Conservation (phyloP, 2,329 filamentous ascomycete genomes). For the Parafenestella ontariensis region DNA sequence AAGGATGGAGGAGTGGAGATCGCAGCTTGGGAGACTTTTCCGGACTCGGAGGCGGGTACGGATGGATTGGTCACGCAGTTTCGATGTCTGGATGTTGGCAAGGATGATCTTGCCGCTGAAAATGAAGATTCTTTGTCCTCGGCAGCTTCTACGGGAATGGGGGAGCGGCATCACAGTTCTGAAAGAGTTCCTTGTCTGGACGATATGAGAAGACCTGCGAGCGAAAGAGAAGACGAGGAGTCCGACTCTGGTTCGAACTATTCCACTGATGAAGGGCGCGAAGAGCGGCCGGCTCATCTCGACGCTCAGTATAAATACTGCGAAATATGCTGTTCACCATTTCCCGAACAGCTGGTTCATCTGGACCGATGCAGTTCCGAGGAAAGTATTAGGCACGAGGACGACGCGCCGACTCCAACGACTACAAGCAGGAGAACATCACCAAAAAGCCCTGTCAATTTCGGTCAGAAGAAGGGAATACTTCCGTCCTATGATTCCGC, state of each 20-base stretch:
- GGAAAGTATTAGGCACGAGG: background rate
- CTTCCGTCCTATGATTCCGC: no score
- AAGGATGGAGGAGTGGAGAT: background rate
- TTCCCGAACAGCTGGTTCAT: background rate
- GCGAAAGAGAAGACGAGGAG: background rate
- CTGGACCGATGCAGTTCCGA: background rate
- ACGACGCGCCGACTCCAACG: slow-evolving; percentile 2
- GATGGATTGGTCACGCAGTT: background rate
- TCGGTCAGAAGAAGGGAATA: no score
- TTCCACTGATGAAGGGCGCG: background rate
- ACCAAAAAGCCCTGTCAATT: no score
- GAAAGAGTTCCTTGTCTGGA: no score
- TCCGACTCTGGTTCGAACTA: background rate
- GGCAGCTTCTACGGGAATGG: no score
- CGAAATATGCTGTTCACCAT: background rate
- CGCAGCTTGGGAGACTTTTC: background rate
- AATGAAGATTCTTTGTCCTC: no score
- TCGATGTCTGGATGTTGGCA: background rate
- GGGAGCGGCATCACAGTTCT: no score
- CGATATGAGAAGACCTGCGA: no score
- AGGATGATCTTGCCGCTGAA: background rate
- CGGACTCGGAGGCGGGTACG: background rate
- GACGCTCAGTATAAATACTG: background rate
- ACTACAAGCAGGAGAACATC: background rate
- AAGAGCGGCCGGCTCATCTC: background rate